A percentile compares a stretch with the other conserved stretches of the same genome.
Conservation (phyloP, 768 basidiomycete species). For the Botryobasidium botryosum region DNA sequence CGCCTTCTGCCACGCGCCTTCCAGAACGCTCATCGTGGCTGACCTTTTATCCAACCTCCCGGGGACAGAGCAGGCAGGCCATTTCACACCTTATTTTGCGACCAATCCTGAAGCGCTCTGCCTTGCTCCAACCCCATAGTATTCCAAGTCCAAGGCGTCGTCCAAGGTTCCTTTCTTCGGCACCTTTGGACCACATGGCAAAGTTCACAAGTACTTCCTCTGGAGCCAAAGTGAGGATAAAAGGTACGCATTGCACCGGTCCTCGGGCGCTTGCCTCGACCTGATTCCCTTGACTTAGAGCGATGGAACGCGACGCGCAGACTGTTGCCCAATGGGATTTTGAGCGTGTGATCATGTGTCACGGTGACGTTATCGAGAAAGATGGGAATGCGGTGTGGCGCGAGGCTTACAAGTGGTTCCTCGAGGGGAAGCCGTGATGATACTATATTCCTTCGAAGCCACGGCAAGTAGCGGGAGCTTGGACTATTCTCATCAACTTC, state of each 20-base stretch:
- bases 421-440: too few relatives aligned
- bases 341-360: slow-evolving; percentile 12
- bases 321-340: slow-evolving; percentile 19
- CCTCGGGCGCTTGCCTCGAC: neutral
- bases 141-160: slow-evolving; percentile 16
- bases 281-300: slow-evolving; percentile 5
- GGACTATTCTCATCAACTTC: too few relatives aligned
- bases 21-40: slow-evolving; percentile 25
- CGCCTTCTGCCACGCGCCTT: slow-evolving; percentile 26
- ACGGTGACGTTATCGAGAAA: slow-evolving; percentile 25
- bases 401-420: slow-evolving; percentile 8
- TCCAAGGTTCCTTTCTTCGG: slow-evolving; percentile 7
- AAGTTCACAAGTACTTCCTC: slow-evolving; percentile 17
- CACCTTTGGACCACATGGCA: slow-evolving; percentile 17
- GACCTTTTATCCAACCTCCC: slow-evolving; percentile 31
- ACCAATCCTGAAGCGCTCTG: neutral
- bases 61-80: slow-evolving; percentile 22
- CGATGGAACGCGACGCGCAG: slow-evolving; percentile 16
- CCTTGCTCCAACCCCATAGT: slow-evolving; percentile 7
- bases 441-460: too few relatives aligned
- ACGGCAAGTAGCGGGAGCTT: too few relatives aligned
- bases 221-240: slow-evolving; percentile 18
- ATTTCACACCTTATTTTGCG: neutral
- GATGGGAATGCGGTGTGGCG: slow-evolving; percentile 24
- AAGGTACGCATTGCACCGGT: slow-evolving; percentile 15